phyloP scores from a whole-genome alignment of 305 asterid species.

The Rubia tinctorum region DNA sequence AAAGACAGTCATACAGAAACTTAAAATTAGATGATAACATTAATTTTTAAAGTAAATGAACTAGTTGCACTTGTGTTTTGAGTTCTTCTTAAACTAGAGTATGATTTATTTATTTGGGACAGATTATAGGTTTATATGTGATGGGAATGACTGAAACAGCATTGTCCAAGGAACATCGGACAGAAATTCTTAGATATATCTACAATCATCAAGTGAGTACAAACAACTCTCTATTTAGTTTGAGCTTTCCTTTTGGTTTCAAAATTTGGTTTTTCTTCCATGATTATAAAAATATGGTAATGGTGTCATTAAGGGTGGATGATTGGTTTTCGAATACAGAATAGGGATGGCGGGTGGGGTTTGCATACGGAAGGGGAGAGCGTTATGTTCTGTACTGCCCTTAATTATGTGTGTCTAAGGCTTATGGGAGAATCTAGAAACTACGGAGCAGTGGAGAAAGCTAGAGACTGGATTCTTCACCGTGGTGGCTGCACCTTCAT shows the following conservation, averaged over 20 bases:
- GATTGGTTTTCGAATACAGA: slow-evolving; percentile 33
- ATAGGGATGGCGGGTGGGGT: slow-evolving; percentile 95
- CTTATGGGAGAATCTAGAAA: slow-evolving; percentile 83
- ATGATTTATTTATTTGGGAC: slow-evolving; percentile 2
- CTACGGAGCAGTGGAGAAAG: slow-evolving; percentile 77
- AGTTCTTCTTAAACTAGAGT: no score
- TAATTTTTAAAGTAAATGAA: no score
- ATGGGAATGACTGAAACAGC: slow-evolving; percentile 78
- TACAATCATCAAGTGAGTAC: slow-evolving; percentile 86
- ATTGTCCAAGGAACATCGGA: slow-evolving; percentile 64
- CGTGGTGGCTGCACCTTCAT: slow-evolving; percentile 87
- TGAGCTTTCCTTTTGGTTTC: no score
- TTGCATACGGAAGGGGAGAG: slow-evolving; percentile 87
- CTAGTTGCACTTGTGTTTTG: no score
- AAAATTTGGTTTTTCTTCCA: no score
- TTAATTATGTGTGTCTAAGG: slow-evolving; percentile 77
- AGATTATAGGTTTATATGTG: slow-evolving; percentile 65
- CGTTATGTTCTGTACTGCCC: slow-evolving; percentile 82
- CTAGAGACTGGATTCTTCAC: slow-evolving; percentile 69
- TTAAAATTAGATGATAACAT: no score
- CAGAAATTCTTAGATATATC: slow-evolving; percentile 79
- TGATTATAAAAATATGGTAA: no score
- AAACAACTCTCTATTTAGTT: not conserved
- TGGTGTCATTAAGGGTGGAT: no score
- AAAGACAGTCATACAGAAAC: no score